Evolutionary conservation across 768 basidiomycete genomes (phyloP), one percentile per base, ranked within the genome.

Genomic region (Scleroderma citrinum): DNA sequence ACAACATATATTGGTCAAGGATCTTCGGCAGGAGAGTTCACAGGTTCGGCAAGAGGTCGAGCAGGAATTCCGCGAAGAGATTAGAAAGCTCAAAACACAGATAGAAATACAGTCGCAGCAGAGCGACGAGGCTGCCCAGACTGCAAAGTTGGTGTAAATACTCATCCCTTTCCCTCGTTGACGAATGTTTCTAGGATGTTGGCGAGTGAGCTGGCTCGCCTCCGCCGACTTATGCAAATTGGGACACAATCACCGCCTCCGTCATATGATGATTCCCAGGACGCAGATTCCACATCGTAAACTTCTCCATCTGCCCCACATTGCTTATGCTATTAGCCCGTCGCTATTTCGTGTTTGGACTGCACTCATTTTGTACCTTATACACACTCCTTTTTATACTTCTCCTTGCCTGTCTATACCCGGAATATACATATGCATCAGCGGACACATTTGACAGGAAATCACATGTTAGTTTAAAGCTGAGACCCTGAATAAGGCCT

Each of bases 201-300:
- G 26, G 70, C 83, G 5, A 69, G 72, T 24, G 87, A 90, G 62
- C 71, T 90, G 39, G 76, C 79, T 43, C 74, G 85, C 49, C 68
- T 91, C 59, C 75, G 84, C 59, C 75, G 87, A 56, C 73, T 91
- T 35, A 89, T 91, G 81, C 84, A 78, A 59, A 67, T 69, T 35
- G 74, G 77, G 56, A 69, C 73, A 1, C 69, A 66, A 48, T 57
- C 61, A 54, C 56, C 67, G 41, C 56, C 50, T 26, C 46, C 59
- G 31, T 48, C 53, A 20, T 41, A 46, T 34, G 50, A 44, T 44
- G 50, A 54, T 42, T 44, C 40, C 2, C 54, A 54, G 43, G 52
- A 41, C 37, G 26, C 47, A 48, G 50, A 48, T 48, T 21, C 39
- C 30, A 49, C 26, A 44, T 58, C 53, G 53, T 63, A 47, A 51